phyloP scores from a whole-genome alignment of 2,329 filamentous ascomycete species.

The Triangularia verruculosa region DNA sequence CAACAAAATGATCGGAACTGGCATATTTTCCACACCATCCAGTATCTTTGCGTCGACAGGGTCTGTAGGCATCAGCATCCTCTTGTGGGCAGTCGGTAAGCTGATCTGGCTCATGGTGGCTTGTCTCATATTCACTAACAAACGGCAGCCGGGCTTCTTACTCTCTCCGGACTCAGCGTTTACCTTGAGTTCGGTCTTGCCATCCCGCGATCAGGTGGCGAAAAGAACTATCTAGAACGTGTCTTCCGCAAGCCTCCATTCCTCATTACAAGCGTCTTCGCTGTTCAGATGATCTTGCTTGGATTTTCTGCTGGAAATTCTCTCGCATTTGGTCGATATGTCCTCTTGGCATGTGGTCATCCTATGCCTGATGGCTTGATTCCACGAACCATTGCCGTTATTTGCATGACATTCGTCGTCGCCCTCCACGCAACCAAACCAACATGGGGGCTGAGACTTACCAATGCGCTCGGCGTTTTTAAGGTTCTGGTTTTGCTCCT shows the following conservation, averaged over 20 bases:
- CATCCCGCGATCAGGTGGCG: constrained; percentile 61
- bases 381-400: constrained; percentile 54
- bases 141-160: constrained; percentile 42
- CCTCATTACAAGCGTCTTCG: constrained; percentile 56
- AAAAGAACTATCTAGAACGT: constrained; percentile 65
- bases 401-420: constrained; percentile 53
- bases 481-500: constrained; percentile 58
- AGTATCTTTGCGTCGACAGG: constrained; percentile 51
- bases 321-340: constrained; percentile 57
- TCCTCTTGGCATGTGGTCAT: constrained; percentile 41
- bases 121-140: neutral
- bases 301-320: constrained; percentile 60
- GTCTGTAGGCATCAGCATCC: constrained; percentile 48
- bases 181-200: constrained; percentile 64
- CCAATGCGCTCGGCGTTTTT: constrained; percentile 58
- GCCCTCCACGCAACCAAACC: constrained; percentile 50
- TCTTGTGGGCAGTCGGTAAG: constrained; percentile 34
- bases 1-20: constrained; percentile 59
- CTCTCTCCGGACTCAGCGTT: constrained; percentile 57
- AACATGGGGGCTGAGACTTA: constrained; percentile 56
- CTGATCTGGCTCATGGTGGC: neutral
- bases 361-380: constrained; percentile 51
- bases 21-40: constrained; percentile 56
- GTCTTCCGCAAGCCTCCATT: constrained; percentile 58
- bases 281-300: constrained; percentile 59